A percentile compares a stretch with the other conserved stretches of the same genome.
These are phyloP conservation scores for Exophiala calicioides DNA, from an alignment of 2,329 filamentous ascomycete genomes.

Conservation along the genomic window DNA sequence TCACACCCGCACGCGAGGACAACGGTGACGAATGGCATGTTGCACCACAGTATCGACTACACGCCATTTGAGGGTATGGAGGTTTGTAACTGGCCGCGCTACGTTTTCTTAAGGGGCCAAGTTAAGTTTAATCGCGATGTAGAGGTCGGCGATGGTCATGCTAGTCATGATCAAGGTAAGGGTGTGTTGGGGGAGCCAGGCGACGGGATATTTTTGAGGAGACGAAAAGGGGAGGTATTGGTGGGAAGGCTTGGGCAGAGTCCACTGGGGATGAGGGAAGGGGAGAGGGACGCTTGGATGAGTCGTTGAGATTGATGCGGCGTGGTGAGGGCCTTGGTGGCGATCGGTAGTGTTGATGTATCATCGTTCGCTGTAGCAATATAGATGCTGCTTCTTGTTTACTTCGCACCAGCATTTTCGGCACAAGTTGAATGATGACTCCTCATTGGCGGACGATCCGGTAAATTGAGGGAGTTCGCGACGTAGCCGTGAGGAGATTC, in stretches of 20 bases:
- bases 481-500: too few relatives aligned
- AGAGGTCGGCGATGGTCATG: constrained; percentile 30
- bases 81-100: constrained; percentile 40
- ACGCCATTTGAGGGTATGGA: constrained; percentile 39
- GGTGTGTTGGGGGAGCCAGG: constrained; percentile 36
- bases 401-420: too few relatives aligned
- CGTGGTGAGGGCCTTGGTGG: too few relatives aligned
- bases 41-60: constrained; percentile 41
- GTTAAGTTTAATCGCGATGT: constrained; percentile 37
- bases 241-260: constrained; percentile 20
- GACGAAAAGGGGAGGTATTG: constrained; percentile 35
- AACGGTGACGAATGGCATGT: constrained; percentile 35
- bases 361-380: too few relatives aligned
- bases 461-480: too few relatives aligned
- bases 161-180: too few relatives aligned
- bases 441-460: too few relatives aligned
- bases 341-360: too few relatives aligned
- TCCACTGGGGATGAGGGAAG: constrained; percentile 20
- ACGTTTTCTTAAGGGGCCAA: constrained; percentile 38
- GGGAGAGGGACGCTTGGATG: constrained; percentile 22
- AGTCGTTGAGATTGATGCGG: too few relatives aligned
- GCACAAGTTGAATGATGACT: too few relatives aligned
- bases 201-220: constrained; percentile 41
- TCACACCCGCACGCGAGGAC: constrained; percentile 20
- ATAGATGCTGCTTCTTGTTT: too few relatives aligned